phyloP scores from a whole-genome alignment of 768 basidiomycete species.

The Trametes cingulata region DNA sequence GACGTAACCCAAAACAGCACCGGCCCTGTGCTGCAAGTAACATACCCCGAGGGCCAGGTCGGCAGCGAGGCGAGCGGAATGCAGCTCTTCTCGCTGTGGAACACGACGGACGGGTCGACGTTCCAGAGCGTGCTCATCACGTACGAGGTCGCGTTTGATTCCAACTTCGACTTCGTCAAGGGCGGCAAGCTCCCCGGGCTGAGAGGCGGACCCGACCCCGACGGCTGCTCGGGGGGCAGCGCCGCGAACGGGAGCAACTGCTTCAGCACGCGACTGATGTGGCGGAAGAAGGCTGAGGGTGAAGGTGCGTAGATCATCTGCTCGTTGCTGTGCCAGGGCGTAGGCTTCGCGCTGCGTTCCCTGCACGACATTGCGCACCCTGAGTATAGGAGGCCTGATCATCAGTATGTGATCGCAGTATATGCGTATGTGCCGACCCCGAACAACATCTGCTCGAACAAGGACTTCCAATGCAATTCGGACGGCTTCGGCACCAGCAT shows the following conservation, averaged over 20 bases:
- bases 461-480: slow-evolving; percentile 61
- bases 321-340: too few species aligned
- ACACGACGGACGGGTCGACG: slow-evolving; percentile 52
- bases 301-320: slow-evolving; percentile 54
- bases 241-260: slow-evolving; percentile 65
- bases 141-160: slow-evolving; percentile 75
- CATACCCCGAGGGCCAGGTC: slow-evolving; percentile 63
- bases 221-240: slow-evolving; percentile 71
- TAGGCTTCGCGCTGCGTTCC: too few species aligned
- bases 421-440: slow-evolving; percentile 79
- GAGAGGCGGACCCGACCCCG: slow-evolving; percentile 62
- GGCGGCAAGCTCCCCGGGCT: slow-evolving; percentile 79
- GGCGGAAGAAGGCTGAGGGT: slow-evolving; percentile 61
- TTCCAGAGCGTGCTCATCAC: slow-evolving; percentile 71
- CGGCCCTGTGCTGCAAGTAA: slow-evolving; percentile 53
- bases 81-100: slow-evolving; percentile 72
- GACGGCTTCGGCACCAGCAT: slow-evolving; percentile 77
- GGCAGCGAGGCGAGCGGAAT: slow-evolving; percentile 61
- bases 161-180: slow-evolving; percentile 69
- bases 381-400: neutral
- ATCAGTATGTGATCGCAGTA: slow-evolving; percentile 41
- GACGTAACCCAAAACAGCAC: slow-evolving; percentile 19
- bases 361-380: neutral
- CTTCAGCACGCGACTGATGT: slow-evolving; percentile 77
- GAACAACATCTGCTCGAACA: slow-evolving; percentile 57